Evolutionary conservation across 768 basidiomycete genomes (phyloP).

Genomic region (Hypsizygus marmoreus): DNA sequence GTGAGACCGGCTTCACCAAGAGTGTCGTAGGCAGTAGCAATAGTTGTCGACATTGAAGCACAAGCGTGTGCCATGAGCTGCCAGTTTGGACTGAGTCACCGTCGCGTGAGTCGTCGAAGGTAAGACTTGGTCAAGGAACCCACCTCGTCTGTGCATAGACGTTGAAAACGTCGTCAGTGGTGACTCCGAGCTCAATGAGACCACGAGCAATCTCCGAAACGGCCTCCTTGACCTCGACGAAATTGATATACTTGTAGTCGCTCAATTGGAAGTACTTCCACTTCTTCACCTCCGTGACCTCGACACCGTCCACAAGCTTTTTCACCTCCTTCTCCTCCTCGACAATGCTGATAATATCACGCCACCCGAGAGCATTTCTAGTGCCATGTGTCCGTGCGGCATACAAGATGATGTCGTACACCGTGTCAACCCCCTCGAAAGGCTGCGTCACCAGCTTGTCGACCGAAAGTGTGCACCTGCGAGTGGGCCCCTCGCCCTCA

Average conservation of each 20-base stretch:
- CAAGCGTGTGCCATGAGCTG: slow-evolving; percentile 86
- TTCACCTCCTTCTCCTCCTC: slow-evolving; percentile 90
- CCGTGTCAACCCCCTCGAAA: slow-evolving; percentile 75
- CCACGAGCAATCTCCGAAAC: slow-evolving; percentile 71
- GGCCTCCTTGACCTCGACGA: slow-evolving; percentile 65
- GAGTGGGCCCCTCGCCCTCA: slow-evolving; percentile 54
- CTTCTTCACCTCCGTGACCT: slow-evolving; percentile 84
- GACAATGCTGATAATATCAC: slow-evolving; percentile 68
- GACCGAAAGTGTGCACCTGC: slow-evolving; percentile 55
- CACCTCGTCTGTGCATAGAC: slow-evolving; percentile 89
- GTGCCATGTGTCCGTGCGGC: slow-evolving; percentile 73
- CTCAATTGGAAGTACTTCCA: slow-evolving; percentile 96
- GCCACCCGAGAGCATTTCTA: slow-evolving; percentile 77
- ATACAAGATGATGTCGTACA: slow-evolving; percentile 78
- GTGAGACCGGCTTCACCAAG: slow-evolving; percentile 86
- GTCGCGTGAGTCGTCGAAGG: slow-evolving; percentile 6
- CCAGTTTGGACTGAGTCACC: slow-evolving; percentile 70
- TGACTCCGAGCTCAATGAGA: slow-evolving; percentile 69
- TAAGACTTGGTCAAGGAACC: slow-evolving; percentile 7
- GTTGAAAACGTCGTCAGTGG: slow-evolving; percentile 79
- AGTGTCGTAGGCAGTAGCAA: slow-evolving; percentile 96
- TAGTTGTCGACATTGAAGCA: slow-evolving; percentile 71
- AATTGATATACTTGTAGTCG: slow-evolving; percentile 83
- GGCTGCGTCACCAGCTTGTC: slow-evolving; percentile 65
- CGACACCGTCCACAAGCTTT: slow-evolving; percentile 81